Conservation (phyloP, 2,329 filamentous ascomycete species). For the Podosphaera xanthii region DNA sequence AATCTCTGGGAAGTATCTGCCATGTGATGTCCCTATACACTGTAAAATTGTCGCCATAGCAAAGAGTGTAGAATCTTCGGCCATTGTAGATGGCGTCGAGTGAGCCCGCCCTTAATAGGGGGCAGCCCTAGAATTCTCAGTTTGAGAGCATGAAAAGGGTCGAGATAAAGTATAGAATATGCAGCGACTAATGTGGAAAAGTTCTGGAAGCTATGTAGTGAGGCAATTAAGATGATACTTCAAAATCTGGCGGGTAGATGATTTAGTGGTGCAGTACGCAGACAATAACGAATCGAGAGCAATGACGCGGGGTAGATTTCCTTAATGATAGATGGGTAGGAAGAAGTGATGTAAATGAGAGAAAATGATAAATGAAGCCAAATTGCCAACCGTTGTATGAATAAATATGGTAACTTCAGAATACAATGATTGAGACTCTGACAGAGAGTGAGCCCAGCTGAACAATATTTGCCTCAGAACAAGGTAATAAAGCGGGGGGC, state of each 20-base stretch:
- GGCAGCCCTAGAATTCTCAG: background rate
- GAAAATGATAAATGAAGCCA: background rate
- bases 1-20: slow-evolving; percentile 19
- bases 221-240: background rate
- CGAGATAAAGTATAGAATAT: background rate
- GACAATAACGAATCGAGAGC: too few relatives aligned
- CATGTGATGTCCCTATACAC: slow-evolving; percentile 21
- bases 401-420: background rate
- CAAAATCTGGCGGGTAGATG: too few relatives aligned
- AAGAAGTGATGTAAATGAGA: too few relatives aligned
- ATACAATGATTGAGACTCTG: background rate
- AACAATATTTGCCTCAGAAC: background rate
- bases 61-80: slow-evolving; percentile 29
- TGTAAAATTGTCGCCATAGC: slow-evolving; percentile 31
- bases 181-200: background rate
- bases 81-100: slow-evolving; percentile 11
- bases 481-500: background rate
- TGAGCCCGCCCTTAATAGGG: slow-evolving; percentile 8
- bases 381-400: background rate
- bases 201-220: background rate
- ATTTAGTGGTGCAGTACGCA: too few relatives aligned
- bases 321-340: too few relatives aligned
- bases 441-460: background rate
- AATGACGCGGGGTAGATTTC: too few relatives aligned
- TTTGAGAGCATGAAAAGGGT: background rate